Evolutionary conservation across 345 rosid genomes (phyloP), one percentile per base, ranked within the genome.

Genomic region (Boechera retrofracta): DNA sequence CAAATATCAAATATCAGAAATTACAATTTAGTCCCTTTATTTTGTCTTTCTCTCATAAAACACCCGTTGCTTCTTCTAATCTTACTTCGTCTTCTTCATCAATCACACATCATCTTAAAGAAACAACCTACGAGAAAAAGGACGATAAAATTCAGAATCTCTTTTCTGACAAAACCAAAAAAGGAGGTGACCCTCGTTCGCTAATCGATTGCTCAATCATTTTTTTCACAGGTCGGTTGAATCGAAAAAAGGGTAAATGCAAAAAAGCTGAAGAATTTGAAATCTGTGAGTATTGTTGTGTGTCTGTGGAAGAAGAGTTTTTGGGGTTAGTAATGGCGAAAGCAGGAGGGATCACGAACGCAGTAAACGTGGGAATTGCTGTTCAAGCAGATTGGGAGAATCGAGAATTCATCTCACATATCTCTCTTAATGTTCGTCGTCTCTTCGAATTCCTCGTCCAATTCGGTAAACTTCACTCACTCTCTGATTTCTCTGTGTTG

Each of bases 331-430:
- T 45, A 67, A 95, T 96, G 99, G 98, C 94, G 45, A 86, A 96
- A 81, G 92, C 96, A 21, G 99, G 99, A 82, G 98, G 98, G 35
- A 93, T 93, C 51, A 93, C 98, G 32, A 93, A 96, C 83, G 98
- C 98, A 5, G 98, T 96, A 11, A 96, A 93, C 64, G 99, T 96
- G n/a, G 99, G 99, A 73, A 96, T 96, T 15, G 99, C 99, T 6
- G 99, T 95, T 38, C 99, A 95, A 81, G 96, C 99, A 2, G 99
- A 95, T 80, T 95, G 99, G 99, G 99, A 93, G 79, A 95, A 93
- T 83, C 90, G 99, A 62, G 98, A 96, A 70, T 96, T 96, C 71
- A 93, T 96, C 60, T 96, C 99, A 68, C 93, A 95, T 68, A 91
- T 95, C 72, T 91, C 98, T 77, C 99, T 93, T 82, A 93, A 93